phyloP scores from a whole-genome alignment of 2,329 filamentous ascomycete species.

The Camillea tinctor region DNA sequence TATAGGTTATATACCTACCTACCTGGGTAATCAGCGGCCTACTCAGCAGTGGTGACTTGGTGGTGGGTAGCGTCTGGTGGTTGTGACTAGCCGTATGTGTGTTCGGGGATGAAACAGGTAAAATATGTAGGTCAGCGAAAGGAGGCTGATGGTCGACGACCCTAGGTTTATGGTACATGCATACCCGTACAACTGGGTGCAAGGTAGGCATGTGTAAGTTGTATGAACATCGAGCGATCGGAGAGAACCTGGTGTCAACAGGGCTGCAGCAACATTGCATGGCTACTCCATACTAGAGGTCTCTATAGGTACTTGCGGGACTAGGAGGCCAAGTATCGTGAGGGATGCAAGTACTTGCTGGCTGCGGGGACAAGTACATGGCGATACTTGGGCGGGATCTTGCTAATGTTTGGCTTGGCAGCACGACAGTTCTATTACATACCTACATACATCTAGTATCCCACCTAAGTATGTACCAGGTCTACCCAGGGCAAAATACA shows the following conservation, averaged over 20 bases:
- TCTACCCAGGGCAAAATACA: too few species aligned
- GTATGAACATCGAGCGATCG: neutral
- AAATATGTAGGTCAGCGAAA: neutral
- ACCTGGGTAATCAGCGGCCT: too few species aligned
- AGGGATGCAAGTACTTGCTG: constrained; percentile 19
- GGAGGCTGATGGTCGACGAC: neutral
- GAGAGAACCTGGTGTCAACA: neutral
- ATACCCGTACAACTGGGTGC: neutral
- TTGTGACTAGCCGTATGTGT: neutral
- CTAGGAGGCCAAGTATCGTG: constrained; percentile 25
- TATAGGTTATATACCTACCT: too few species aligned
- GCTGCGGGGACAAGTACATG: constrained; percentile 27
- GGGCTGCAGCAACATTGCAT: constrained; percentile 8
- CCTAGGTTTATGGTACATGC: neutral
- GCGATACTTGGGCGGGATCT: constrained; percentile 21
- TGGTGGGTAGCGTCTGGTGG: too few species aligned
- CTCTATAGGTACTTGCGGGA: constrained; percentile 30
- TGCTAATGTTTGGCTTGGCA: constrained; percentile 22
- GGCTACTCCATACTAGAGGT: neutral
- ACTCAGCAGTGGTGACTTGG: too few species aligned
- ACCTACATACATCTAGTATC: too few species aligned
- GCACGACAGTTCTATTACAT: neutral
- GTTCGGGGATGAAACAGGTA: neutral
- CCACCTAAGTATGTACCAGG: neutral
- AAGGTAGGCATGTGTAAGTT: neutral